phyloP scores from a whole-genome alignment of 2,329 filamentous ascomycete species.

The Fusarium sp. region DNA sequence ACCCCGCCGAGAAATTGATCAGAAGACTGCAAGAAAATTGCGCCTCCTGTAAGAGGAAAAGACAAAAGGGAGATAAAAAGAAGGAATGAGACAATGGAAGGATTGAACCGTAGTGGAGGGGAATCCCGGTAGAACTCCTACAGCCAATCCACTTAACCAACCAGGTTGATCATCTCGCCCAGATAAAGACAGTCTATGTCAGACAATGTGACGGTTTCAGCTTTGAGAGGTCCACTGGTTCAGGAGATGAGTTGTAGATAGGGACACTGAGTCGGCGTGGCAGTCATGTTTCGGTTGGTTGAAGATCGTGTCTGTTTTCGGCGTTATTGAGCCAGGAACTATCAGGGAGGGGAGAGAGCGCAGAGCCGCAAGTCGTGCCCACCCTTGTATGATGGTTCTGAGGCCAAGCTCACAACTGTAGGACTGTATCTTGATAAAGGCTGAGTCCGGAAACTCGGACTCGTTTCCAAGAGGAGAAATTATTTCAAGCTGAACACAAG shows the following conservation, averaged over 20 bases:
- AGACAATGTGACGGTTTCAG: conserved; percentile 19
- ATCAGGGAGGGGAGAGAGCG: conserved; percentile 5
- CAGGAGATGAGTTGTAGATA: conserved; percentile 1
- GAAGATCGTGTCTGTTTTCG: conserved; percentile 32
- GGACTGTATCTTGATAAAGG: not conserved
- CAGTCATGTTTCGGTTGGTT: conserved; percentile 16
- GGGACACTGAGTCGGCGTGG: conserved; percentile 19
- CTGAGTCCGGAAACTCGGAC: not conserved
- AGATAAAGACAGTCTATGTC: conserved; percentile 6
- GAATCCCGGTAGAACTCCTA: conserved; percentile 9
- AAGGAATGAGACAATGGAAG: conserved; percentile 2
- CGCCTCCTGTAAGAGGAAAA: conserved; percentile 30
- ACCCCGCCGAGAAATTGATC: conserved; percentile 41
- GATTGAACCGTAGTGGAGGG: conserved; percentile 11
- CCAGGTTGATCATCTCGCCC: conserved; percentile 1
- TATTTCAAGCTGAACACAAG: not conserved
- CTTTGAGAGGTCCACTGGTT: not conserved
- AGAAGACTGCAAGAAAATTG: conserved; percentile 37
- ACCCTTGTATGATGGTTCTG: not conserved
- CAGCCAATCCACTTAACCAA: conserved; percentile 12
- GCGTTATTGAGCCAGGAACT: conserved; percentile 27
- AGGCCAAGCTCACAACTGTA: not conserved
- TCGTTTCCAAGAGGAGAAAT: not conserved
- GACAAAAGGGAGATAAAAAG: conserved; percentile 9
- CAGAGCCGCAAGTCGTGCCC: conserved; percentile 32